A percentile compares a stretch with the other conserved stretches of the same genome.
Conservation (phyloP, 177 flowering plant genomes). For the Tripterygium wilfordii region DNA sequence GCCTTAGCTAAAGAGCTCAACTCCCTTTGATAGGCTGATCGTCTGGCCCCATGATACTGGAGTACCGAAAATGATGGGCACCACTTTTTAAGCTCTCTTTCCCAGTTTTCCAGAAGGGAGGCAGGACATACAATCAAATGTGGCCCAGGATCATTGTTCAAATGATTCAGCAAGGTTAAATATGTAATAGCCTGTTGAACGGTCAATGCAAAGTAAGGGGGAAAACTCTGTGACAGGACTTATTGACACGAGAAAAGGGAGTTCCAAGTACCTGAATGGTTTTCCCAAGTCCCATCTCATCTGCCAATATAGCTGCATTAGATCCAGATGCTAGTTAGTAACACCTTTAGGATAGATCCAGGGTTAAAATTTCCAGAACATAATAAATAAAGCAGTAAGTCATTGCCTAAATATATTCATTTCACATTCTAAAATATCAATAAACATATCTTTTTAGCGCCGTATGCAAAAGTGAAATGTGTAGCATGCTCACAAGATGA, state of each 20-base stretch:
- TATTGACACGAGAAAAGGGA: constrained; percentile 1
- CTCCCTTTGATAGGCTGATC: constrained; percentile 68
- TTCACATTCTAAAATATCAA: too few relatives aligned
- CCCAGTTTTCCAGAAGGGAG: constrained; percentile 96
- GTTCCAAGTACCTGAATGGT: constrained; percentile 76
- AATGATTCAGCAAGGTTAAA: constrained; percentile 66
- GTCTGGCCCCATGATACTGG: constrained; percentile 76
- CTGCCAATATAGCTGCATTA: constrained; percentile 89
- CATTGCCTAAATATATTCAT: too few relatives aligned
- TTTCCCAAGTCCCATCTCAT: constrained; percentile 99
- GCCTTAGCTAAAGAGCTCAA: constrained; percentile 60
- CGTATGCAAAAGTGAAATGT: too few relatives aligned
- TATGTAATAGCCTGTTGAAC: constrained; percentile 80
- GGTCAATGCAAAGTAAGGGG: constrained; percentile 5
- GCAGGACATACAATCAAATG: constrained; percentile 97
- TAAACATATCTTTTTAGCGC: too few relatives aligned
- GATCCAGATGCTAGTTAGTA: constrained; percentile 3
- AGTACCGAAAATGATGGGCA: constrained; percentile 85
- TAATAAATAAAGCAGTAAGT: too few relatives aligned
- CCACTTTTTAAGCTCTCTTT: constrained; percentile 91
- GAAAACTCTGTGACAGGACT: background rate
- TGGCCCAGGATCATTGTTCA: constrained; percentile 85
- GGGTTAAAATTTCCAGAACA: too few relatives aligned
- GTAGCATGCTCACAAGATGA: too few relatives aligned
- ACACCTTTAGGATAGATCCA: too few relatives aligned